Conservation (phyloP, 1,139 yeast genomes). For the Kurtzmaniella quercitrusa region DNA sequence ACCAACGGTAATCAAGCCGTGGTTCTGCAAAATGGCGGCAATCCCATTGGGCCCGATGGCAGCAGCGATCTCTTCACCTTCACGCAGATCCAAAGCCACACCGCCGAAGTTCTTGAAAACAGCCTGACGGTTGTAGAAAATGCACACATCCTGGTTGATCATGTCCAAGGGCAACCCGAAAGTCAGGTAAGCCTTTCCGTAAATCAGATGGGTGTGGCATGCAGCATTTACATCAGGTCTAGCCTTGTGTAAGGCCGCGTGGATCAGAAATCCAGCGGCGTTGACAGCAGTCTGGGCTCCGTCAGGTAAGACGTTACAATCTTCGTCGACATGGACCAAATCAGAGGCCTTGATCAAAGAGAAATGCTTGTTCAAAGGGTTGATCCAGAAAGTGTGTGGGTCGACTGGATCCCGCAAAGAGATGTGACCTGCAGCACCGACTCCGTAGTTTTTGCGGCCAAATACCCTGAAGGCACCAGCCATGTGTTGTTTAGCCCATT, state of each 20-base stretch:
- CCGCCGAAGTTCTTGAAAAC: constrained; percentile 65
- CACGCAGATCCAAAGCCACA: constrained; percentile 57
- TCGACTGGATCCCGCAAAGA: constrained; percentile 66
- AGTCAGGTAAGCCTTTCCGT: constrained; percentile 63
- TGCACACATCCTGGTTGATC: constrained; percentile 26
- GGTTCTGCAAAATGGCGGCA: constrained; percentile 60
- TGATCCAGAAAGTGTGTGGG: constrained; percentile 67
- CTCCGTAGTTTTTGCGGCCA: constrained; percentile 58
- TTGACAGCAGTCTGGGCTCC: constrained; percentile 57
- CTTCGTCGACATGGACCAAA: constrained; percentile 62
- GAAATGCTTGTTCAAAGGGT: constrained; percentile 64
- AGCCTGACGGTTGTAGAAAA: constrained; percentile 52
- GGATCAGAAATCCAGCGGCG: constrained; percentile 69
- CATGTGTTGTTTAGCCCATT: constrained; percentile 60
- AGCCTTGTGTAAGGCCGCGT: constrained; percentile 64
- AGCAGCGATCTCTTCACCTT: constrained; percentile 54
- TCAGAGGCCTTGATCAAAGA: constrained; percentile 57
- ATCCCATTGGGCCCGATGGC: constrained; percentile 53
- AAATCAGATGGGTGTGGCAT: constrained; percentile 63
- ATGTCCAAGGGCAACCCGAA: constrained; percentile 52
- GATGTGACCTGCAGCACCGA: constrained; percentile 69
- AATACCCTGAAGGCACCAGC: constrained; percentile 70
- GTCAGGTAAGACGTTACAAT: constrained; percentile 52
- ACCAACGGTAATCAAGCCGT: constrained; percentile 66
- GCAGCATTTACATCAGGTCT: constrained; percentile 70